Evolutionary conservation across 2,329 filamentous ascomycete species (phyloP).

Genomic region (Colletotrichum salicis): DNA sequence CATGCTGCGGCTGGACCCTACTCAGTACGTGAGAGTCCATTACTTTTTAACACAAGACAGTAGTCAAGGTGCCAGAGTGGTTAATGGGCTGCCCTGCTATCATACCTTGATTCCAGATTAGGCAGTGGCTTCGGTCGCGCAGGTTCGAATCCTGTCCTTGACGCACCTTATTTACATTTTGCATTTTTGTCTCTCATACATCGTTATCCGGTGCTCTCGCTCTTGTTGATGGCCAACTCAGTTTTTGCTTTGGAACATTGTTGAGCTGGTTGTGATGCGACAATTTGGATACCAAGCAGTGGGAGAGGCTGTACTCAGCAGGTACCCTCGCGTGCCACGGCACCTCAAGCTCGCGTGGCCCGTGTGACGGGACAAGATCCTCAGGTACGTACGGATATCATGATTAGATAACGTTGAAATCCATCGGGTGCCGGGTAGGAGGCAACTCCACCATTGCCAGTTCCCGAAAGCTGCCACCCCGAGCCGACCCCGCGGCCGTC

Average conservation of each 20-base stretch:
- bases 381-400: not conserved
- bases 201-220: not conserved
- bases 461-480: constrained; percentile 15
- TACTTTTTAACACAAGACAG: no score
- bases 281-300: not conserved
- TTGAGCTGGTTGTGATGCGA: not conserved
- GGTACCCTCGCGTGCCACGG: no score
- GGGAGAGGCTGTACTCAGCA: no score
- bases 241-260: not conserved
- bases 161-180: not conserved
- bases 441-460: constrained; percentile 11
- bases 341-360: not conserved
- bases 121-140: constrained; percentile 24
- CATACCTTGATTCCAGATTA: constrained; percentile 11
- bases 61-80: constrained; percentile 24
- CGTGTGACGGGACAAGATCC: not conserved
- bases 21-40: no score
- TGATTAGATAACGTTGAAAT: not conserved
- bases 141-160: constrained; percentile 26
- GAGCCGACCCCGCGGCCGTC: constrained; percentile 31
- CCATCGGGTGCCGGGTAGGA: constrained; percentile 5
- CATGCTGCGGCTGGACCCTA: rapidly evolving
- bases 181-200: no score
- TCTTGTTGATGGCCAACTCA: not conserved
- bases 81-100: constrained; percentile 26